These are phyloP conservation scores for Neurospora sp. DNA, from an alignment of 495 filamentous ascomycete species.

Conservation along the genomic window DNA sequence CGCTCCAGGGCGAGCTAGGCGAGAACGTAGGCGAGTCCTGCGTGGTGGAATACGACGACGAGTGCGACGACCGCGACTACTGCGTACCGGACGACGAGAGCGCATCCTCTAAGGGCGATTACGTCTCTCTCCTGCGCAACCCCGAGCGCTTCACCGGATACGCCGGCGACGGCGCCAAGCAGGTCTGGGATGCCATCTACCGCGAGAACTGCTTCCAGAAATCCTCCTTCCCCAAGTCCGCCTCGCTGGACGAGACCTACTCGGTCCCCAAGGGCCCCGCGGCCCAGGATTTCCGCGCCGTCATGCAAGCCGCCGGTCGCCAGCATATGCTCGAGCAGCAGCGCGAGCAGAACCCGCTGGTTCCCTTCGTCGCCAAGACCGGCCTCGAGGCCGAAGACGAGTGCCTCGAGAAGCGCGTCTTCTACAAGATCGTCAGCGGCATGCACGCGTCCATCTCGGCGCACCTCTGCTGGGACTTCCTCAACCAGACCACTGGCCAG, in stretches of 20 bases:
- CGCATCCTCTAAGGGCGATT: slow-evolving; percentile 79
- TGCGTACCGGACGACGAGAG: slow-evolving; percentile 94
- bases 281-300: slow-evolving; percentile 70
- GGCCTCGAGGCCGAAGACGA: slow-evolving; percentile 72
- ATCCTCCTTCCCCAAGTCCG: slow-evolving; percentile 43
- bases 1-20: slow-evolving; percentile 73
- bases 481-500: slow-evolving; percentile 88
- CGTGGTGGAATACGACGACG: slow-evolving; percentile 93
- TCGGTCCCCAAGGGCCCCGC: slow-evolving; percentile 47
- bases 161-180: slow-evolving; percentile 64
- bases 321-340: slow-evolving; percentile 45
- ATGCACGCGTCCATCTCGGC: slow-evolving; percentile 98
- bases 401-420: slow-evolving; percentile 94
- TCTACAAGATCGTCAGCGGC: slow-evolving; percentile 86
- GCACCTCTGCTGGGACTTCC: slow-evolving; percentile 91
- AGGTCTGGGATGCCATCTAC: slow-evolving; percentile 96
- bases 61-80: slow-evolving; percentile 95
- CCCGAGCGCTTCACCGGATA: slow-evolving; percentile 95
- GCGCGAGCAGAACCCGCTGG: slow-evolving; percentile 39
- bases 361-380: slow-evolving; percentile 37
- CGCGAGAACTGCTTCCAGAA: slow-evolving; percentile 93
- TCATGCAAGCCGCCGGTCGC: slow-evolving; percentile 63
- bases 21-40: slow-evolving; percentile 88
- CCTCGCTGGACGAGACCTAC: slow-evolving; percentile 25
- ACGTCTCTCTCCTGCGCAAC: slow-evolving; percentile 87